A percentile compares a stretch with the other conserved stretches of the same genome.
Conservation (phyloP, 129 eudicot genomes). For the Centrapalus pauciflorus region DNA sequence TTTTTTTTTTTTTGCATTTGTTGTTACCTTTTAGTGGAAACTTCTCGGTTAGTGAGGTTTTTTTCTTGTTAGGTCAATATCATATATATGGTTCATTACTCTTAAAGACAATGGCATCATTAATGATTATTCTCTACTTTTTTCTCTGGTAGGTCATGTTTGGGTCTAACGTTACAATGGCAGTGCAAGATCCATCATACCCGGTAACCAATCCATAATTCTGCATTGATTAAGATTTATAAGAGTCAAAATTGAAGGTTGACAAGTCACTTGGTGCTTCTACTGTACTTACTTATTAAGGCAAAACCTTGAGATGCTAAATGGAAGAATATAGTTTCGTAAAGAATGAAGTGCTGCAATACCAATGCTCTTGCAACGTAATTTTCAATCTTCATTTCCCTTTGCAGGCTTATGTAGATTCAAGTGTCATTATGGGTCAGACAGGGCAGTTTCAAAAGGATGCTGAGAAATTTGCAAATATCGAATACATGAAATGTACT, state of each 20-base stretch:
- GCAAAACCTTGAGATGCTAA: background rate
- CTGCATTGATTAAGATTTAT: background rate
- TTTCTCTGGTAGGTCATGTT: slow-evolving; percentile 47
- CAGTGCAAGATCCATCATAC: slow-evolving; percentile 78
- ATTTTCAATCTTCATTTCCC: background rate
- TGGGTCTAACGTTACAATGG: slow-evolving; percentile 68
- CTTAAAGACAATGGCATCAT: background rate
- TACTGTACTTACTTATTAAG: background rate
- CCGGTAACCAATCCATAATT: slow-evolving; percentile 40
- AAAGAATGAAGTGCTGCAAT: background rate
- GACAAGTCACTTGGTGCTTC: background rate
- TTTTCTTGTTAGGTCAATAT: background rate
- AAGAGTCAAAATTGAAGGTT: background rate
- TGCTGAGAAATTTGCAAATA: slow-evolving; percentile 60
- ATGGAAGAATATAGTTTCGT: slow-evolving; percentile 1
- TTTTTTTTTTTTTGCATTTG: slow-evolving; percentile 2
- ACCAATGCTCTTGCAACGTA: background rate
- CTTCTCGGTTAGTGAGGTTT: background rate
- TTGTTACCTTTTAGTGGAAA: background rate
- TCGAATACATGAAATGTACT: slow-evolving; percentile 86
- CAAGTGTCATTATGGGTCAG: slow-evolving; percentile 95
- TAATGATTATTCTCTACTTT: background rate
- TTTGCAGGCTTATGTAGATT: slow-evolving; percentile 91
- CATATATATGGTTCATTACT: background rate
- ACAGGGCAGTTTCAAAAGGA: slow-evolving; percentile 72